Conservation (phyloP, 2,329 filamentous ascomycete species). For the Alternaria sp. region DNA sequence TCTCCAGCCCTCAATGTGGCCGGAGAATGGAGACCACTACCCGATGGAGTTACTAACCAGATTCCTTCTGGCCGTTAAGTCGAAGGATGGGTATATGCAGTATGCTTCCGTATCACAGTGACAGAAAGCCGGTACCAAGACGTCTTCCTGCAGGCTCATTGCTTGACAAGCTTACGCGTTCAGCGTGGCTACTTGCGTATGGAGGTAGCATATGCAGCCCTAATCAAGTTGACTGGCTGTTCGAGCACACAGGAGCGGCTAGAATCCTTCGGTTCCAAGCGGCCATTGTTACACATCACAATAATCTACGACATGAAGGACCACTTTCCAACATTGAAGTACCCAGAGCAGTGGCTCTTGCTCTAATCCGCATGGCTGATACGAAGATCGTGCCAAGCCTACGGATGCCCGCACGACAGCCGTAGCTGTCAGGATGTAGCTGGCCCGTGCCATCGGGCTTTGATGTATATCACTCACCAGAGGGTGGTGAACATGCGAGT, state of each 20-base stretch:
- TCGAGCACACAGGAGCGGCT: slow-evolving; percentile 1
- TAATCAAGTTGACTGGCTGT: slow-evolving; percentile 3
- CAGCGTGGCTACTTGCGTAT: slow-evolving; percentile 8
- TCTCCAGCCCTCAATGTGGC: neutral
- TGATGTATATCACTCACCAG: slow-evolving; percentile 2
- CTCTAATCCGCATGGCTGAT: slow-evolving; percentile 5
- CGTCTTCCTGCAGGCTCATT: slow-evolving; percentile 28
- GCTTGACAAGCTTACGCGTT: slow-evolving; percentile 39
- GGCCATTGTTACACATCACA: slow-evolving; percentile 19
- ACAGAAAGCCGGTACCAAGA: slow-evolving; percentile 19
- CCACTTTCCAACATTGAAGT: neutral
- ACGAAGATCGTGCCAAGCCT: slow-evolving; percentile 11
- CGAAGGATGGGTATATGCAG: slow-evolving; percentile 8
- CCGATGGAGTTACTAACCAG: slow-evolving; percentile 1
- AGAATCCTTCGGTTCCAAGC: slow-evolving; percentile 5
- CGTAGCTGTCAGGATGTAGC: slow-evolving; percentile 6
- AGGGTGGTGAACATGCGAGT: slow-evolving; percentile 1
- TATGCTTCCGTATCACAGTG: slow-evolving; percentile 18
- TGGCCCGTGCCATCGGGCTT: slow-evolving; percentile 29
- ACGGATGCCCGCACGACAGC: slow-evolving; percentile 28
- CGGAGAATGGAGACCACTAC: slow-evolving; percentile 4
- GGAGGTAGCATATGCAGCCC: neutral
- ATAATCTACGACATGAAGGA: slow-evolving; percentile 2
- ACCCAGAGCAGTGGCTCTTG: neutral
- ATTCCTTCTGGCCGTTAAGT: slow-evolving; percentile 2